Base-by-base conservation (phyloP, 2,329 filamentous ascomycete genomes). In the Aspergillus cejpii region DNA sequence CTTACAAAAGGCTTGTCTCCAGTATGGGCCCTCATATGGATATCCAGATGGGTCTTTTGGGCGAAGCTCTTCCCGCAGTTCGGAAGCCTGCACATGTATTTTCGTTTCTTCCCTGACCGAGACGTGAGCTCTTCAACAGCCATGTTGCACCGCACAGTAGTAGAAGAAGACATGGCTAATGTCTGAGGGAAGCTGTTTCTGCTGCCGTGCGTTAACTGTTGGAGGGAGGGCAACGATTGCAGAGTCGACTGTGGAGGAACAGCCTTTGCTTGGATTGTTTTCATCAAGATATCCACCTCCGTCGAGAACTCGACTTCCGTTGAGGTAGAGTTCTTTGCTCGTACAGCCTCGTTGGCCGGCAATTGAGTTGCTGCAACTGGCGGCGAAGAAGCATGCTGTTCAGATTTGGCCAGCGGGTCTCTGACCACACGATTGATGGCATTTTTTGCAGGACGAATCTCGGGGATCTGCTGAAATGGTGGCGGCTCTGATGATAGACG, bases 11-110 rank as follows among this genome's bases (percentile, higher is more conserved):
- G 91, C 64, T 89, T 92, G 43, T 85, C 81, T 12, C 92, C 92
- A 2, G 87, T 95, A 66, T 98, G 92, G 3, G 85, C 84, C 52
- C 90, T 79, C 37, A 80, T 82, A 65, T 98, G 92, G 39, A 94
- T 96, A 49, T 92, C 85, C 8, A 96, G 76, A 58, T 97, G 91
- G 1, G 90, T 95, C 69, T 91, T 94, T 62, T 97, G 91, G 48
- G 80, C 81, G 66, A 96, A 97, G 50, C 78, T 81, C 72, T 92
- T 94, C 55, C 76, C 74, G 66, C 91, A 97, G 31, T 79, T 79
- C 6, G 81, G 77, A 29, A 88, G 75, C 15, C 76, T 77, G 68
- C 92, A 98, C 14, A 78, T 70, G 63, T 91, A 89, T 58, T 81
- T 92, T 58, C 77, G 75, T 49, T 72, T 74, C 49, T 67, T 67